phyloP scores from a whole-genome alignment of 2,329 filamentous ascomycete species.

The Tolypocladium album region DNA sequence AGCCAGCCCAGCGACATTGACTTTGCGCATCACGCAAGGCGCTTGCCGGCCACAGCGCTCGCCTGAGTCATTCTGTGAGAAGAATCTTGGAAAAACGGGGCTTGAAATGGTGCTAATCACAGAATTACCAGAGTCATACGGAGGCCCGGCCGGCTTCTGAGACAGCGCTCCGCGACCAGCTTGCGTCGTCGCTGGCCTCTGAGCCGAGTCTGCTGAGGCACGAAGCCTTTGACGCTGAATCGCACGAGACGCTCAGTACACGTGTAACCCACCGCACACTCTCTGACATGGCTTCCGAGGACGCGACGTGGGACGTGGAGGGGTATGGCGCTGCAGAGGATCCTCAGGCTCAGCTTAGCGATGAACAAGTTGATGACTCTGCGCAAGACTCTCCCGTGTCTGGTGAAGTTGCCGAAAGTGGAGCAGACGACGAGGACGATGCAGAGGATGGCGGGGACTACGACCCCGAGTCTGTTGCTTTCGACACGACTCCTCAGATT shows the following conservation, averaged over 20 bases:
- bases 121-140: not conserved
- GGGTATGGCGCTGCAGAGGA: conserved; percentile 45
- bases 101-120: not conserved
- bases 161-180: not conserved
- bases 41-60: not conserved
- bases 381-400: conserved; percentile 33
- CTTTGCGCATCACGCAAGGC: not conserved
- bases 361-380: conserved; percentile 42
- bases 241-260: not conserved
- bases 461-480: conserved; percentile 44
- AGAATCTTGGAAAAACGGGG: not conserved
- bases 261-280: not conserved
- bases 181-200: not conserved
- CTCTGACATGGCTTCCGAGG: conserved; percentile 26
- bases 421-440: conserved; percentile 39
- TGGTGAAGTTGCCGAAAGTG: conserved; percentile 38
- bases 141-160: not conserved
- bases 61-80: not conserved
- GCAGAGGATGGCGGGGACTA: conserved; percentile 46
- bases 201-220: not conserved
- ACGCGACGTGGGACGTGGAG: conserved; percentile 39
- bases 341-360: conserved; percentile 43
- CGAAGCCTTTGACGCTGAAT: not conserved
- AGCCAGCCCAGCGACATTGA: not conserved
- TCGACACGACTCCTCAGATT: conserved; percentile 28